Evolutionary conservation across 2,329 filamentous ascomycete genomes (phyloP), one percentile per base, ranked within the genome.

Genomic region (Emydomyces testavorans): DNA sequence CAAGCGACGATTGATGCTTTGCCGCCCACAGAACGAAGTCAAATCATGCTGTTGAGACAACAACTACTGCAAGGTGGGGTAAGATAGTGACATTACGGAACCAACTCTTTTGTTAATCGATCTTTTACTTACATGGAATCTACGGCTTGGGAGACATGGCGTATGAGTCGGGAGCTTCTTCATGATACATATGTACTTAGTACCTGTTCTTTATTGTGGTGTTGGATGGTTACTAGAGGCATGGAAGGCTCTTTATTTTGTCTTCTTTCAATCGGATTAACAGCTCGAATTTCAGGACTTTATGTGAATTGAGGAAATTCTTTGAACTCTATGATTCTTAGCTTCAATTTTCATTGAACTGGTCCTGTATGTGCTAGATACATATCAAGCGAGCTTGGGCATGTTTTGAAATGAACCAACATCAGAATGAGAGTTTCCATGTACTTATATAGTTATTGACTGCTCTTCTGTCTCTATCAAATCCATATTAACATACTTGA

Each of bases 31-130:
- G 82, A 92, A 59, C 75, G 83, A 46, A 77, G 78, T 52, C 87
- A 95, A 64, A 82, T 96, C 48, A 76, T 94, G 70, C 73, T 81
- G 31, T 70, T 95, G 48, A 75, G 87, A 47, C 80, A 82, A 54
- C 74, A 77, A 48, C 74, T 85, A 57, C 71, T 71, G 89, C 20
- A 92, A 95, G 63, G 92, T 94, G 69, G 87, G 94, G 49, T 83
- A 87, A 62, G 90, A 89, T 8, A 95, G 88, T 18, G 18, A 45
- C 15, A n/a, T 8, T 18, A n/a, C n/a, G n/a, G n/a, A 16, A 16
- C 3, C n/a, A 37, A 18, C n/a, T 34, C 31, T 11, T 11, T 34
- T 15, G 4, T 10, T 10, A 11, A 11, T 3, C 31, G 31, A 34
- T 13, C 11, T 13, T 21, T 41, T 41, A 2, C 16, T 7, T 10